These are phyloP conservation scores for Thozetella sp. DNA, from an alignment of 495 filamentous ascomycete species.

Conservation along the genomic window DNA sequence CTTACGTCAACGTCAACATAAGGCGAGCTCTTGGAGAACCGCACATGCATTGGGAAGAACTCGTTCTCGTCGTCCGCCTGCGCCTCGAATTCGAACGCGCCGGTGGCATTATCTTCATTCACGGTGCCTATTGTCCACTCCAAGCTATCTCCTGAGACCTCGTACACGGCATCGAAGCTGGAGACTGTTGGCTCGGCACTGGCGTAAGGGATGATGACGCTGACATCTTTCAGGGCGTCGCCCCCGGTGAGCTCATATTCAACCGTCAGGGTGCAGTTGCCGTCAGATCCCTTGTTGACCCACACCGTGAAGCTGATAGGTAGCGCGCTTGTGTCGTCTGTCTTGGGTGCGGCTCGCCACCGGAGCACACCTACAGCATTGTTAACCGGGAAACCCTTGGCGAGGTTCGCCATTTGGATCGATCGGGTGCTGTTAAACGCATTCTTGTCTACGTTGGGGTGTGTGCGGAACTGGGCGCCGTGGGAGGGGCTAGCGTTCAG, in stretches of 20 bases:
- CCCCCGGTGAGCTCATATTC: conserved; percentile 90
- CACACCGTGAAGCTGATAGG: conserved; percentile 95
- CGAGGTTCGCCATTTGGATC: conserved; percentile 82
- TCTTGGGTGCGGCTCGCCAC: conserved; percentile 78
- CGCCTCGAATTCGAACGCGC: conserved; percentile 92
- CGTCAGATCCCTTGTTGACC: conserved; percentile 82
- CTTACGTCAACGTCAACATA: conserved; percentile 91
- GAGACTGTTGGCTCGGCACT: conserved; percentile 84
- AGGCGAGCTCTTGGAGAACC: conserved; percentile 82
- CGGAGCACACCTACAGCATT: conserved; percentile 85
- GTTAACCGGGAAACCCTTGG: conserved; percentile 89
- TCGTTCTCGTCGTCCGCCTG: conserved; percentile 81
- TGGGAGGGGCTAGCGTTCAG: conserved; percentile 72
- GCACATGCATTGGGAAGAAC: conserved; percentile 95
- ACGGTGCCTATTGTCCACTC: conserved; percentile 91
- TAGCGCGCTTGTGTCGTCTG: conserved; percentile 70
- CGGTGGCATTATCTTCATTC: conserved; percentile 76
- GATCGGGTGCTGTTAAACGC: conserved; percentile 75
- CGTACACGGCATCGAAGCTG: conserved; percentile 90
- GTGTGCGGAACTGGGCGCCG: conserved; percentile 86
- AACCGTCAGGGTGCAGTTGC: conserved; percentile 81
- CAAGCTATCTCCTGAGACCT: conserved; percentile 88
- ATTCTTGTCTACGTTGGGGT: conserved; percentile 90
- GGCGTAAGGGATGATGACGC: conserved; percentile 82
- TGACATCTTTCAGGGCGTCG: conserved; percentile 76